Evolutionary conservation across 495 filamentous ascomycete species (phyloP), one percentile per base, ranked within the genome.

Genomic region (Trichoderma reesei): DNA sequence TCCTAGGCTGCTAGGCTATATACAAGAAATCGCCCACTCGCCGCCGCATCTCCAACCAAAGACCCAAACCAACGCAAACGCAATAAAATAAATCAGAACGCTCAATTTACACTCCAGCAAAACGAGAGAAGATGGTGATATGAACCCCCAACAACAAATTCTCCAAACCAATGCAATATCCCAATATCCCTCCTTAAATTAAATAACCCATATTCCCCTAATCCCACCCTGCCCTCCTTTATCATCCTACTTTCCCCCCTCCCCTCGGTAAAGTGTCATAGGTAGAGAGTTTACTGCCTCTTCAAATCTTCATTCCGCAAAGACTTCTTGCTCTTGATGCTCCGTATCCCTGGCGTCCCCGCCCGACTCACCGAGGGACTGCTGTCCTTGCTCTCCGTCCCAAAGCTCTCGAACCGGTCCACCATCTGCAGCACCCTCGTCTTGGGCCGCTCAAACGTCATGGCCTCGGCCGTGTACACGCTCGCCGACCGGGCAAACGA

Each of bases 361-460:
- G 65, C 38, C 36, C 74, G 73, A 41, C 73, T 74, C 14, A 63
- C 66, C 0, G 66, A 65, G 0, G 74, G 72, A 39, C 75, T 79
- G 20, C 41, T 64, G 16, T 75, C 75, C 54, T 70, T 68, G 48
- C 73, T 75, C 66, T 68, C 64, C 18, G 66, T 48, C 6, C 44
- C n/a, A 5, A 18, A 16, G 26, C 51, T 72, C 70, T 80, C 78
- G 44, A 80, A 68, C 61, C 69, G 76, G 70, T 80, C 72, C 38
- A 80, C 77, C 75, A 80, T 78, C 37, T 74, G 73, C n/a, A 76
- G 66, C n/a, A 80, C 78, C 33, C 74, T 64, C 1, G 75, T 76
- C 37, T 70, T 63, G 10, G 74, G 70, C 65, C 77, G 63, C 66
- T 76, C 73, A 59, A 74, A 44, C 39, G 68, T 65, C 26, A 76